Evolutionary conservation across 306 rosid genomes (phyloP).

Genomic region (Fragaria iinumae): DNA sequence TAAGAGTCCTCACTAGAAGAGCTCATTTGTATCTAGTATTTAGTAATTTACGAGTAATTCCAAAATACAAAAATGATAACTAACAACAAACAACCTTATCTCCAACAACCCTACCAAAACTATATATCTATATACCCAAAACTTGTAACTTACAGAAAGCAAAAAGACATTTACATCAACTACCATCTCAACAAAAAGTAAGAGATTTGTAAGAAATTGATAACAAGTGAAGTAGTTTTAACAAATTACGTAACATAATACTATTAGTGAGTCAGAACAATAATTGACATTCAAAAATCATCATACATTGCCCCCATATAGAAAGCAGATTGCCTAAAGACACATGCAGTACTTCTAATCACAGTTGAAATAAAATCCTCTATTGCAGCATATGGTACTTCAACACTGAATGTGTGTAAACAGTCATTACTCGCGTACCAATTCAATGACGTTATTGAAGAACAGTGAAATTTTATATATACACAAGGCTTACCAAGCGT

Average conservation of each 20-base stretch:
- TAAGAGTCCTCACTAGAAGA: too few species aligned
- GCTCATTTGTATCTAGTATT: too few species aligned
- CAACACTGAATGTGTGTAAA: neutral
- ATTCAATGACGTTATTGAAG: neutral
- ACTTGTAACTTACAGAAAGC: too few species aligned
- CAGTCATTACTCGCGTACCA: neutral
- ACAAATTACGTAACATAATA: neutral
- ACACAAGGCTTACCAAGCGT: constrained; percentile 68
- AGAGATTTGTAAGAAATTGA: too few species aligned
- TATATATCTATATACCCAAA: too few species aligned
- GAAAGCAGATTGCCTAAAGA: neutral
- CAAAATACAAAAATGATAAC: too few species aligned
- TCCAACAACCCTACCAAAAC: too few species aligned
- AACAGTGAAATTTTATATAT: neutral
- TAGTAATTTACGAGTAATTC: too few species aligned
- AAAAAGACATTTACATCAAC: too few species aligned
- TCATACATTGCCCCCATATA: neutral
- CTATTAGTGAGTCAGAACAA: neutral
- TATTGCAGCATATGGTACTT: neutral
- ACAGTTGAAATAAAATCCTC: neutral
- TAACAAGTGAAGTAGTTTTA: neutral
- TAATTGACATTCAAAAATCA: constrained; percentile 23
- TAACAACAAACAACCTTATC: too few species aligned
- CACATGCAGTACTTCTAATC: neutral
- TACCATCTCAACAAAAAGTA: too few species aligned